Conservation (phyloP, 192 early-diverging fungal species). For the Podila minutissima region DNA sequence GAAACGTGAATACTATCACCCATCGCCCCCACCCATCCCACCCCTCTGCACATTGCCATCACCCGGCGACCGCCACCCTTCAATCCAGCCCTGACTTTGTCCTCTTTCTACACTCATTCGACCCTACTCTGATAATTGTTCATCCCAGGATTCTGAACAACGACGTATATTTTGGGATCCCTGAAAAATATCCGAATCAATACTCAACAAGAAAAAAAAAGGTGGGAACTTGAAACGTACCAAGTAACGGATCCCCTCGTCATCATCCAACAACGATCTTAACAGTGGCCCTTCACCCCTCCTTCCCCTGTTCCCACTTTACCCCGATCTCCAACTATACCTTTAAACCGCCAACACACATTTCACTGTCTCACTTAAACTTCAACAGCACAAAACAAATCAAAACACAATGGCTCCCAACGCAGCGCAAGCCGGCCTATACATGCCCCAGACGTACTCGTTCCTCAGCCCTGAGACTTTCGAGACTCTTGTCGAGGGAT, state of each 20-base stretch:
- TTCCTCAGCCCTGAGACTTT: slow-evolving; percentile 48
- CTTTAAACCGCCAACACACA: neutral
- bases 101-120: too few species aligned
- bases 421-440: slow-evolving; percentile 22
- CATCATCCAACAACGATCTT: slow-evolving; percentile 7
- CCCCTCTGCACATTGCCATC: neutral
- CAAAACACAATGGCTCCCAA: slow-evolving; percentile 8
- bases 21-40: neutral
- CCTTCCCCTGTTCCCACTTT: neutral
- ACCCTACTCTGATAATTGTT: too few species aligned
- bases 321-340: neutral
- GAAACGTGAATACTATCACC: neutral
- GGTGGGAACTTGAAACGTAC: slow-evolving; percentile 12
- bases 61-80: neutral
- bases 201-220: neutral
- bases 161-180: neutral
- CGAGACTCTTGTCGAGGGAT: slow-evolving; percentile 48
- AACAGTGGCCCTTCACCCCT: neutral
- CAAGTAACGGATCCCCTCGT: slow-evolving; percentile 31
- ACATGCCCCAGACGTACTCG: slow-evolving; percentile 42
- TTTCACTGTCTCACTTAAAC: neutral
- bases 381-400: neutral
- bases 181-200: neutral
- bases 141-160: slow-evolving; percentile 2
- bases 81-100: neutral